Evolutionary conservation across 2,329 filamentous ascomycete genomes (phyloP), one percentile per base, ranked within the genome.

Genomic region (Colletotrichum sp.): DNA sequence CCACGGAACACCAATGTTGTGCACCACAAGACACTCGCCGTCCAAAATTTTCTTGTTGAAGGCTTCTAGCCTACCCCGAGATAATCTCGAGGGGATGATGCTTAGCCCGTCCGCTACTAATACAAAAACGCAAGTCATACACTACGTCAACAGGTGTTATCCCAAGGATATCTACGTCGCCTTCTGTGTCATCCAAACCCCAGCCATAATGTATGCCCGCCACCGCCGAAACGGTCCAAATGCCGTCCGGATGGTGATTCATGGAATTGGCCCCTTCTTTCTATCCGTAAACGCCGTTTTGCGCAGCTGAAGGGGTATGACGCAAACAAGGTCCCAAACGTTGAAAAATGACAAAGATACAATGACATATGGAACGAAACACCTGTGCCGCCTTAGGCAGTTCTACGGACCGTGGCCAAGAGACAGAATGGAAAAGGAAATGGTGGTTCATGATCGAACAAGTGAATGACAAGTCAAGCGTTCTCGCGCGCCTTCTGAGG

Each of bases 401-500:
- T 32, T 66, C 43, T 38, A 66, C 32, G 32, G 55, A 62, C 55
- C 24, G 10, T 55, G 5, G 38, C 36, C 38, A 21, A 16, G 21
- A 38, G 24, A 30, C 8, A 60, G 32, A 64, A 72, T 34, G 13
- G 24, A 6, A 62, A 30, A 48, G 10, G 18, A 58, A 34, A 18
- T 3, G 16, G 28, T 26, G 26, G 26, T 36, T 67, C 26, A 24
- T 24, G 28, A 38, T 24, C 28, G 26, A 48, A 28, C 65, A 24
- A 65, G 34, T 24, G 30, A 75, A 60, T 26, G 60, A 55, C 36
- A 28, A 26, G 66, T 38, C 38, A 75, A 32, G 66, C 52, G 13
- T 62, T 56, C 34, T 60, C 55, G 43, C 38, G 66, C 61, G 38
- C 13, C n/a, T 75, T 75, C 13, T 66, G 74, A 28, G 89, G 89